These are phyloP conservation scores for Obelidium mucronatum DNA, from an alignment of 192 early-diverging fungal genomes.

Conservation along the genomic window DNA sequence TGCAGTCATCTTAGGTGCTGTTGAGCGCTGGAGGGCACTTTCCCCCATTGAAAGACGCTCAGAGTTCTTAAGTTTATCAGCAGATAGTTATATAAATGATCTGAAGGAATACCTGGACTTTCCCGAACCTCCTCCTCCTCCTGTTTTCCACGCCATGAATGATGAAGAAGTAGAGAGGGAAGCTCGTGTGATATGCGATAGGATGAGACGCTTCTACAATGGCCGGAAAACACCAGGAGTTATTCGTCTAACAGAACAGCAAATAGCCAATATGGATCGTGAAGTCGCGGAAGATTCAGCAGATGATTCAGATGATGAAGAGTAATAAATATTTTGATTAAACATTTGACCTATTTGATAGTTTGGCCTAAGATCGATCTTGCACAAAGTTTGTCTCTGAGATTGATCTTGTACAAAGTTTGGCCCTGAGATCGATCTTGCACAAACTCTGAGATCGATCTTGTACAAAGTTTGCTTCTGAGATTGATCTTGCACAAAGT, in stretches of 20 bases:
- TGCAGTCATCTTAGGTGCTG: neutral
- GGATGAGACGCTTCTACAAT: conserved; percentile 7
- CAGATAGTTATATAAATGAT: neutral
- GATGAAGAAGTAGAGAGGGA: neutral
- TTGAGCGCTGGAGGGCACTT: conserved; percentile 6
- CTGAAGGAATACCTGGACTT: neutral
- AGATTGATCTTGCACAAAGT: too few species aligned
- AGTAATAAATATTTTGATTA: too few species aligned
- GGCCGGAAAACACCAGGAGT: neutral
- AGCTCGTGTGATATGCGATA: neutral
- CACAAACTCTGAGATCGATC: too few species aligned
- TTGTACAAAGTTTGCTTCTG: too few species aligned
- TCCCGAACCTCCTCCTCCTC: neutral
- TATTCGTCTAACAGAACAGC: neutral
- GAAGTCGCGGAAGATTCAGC: neutral
- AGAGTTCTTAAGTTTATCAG: neutral
- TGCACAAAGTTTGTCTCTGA: too few species aligned
- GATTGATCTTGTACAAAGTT: too few species aligned
- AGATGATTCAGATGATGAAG: too few species aligned
- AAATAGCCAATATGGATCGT: conserved; percentile 8
- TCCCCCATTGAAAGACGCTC: neutral
- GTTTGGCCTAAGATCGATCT: too few species aligned
- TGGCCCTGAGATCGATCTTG: too few species aligned
- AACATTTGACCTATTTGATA: too few species aligned
- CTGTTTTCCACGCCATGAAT: neutral